Base-by-base conservation (phyloP, 2,329 filamentous ascomycete species). In the Trichoderma harzianum region DNA sequence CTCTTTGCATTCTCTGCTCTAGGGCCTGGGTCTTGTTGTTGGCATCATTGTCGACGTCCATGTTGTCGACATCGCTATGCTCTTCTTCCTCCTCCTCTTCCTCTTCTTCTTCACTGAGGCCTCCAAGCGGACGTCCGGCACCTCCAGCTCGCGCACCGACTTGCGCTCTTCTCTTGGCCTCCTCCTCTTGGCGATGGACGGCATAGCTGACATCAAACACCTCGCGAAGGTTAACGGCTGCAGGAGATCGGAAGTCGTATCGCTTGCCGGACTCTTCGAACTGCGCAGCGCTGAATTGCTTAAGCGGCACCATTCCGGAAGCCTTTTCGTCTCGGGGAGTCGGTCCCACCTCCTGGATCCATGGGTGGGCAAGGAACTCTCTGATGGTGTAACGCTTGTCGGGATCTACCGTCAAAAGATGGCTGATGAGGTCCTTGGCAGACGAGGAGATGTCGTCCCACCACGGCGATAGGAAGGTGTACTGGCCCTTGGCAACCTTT, bases 131-230 rank as follows among this genome's bases (percentile, higher is more conserved):
- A 74, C 74, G 86, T 1, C 78, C 90, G 83, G 78, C 91, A 80
- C 84, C 92, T 85, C 84, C 92, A 85, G 77, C 92, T 88, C 86
- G 95, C 86, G 83, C 89, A 85, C 88, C 88, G 76, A 95, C 88
- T 78, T 97, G 93, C 82, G 97, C 97, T 74, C 94, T 90, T 69
- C 94, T 91, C 84, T 98, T 98, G 77, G 90, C 91, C 82, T 98
- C 96, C 80, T 99, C 96, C 82, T 98, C 96, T 81, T 98, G 94
- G 61, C 96, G 88, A 80, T 98, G 96, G 10, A 99, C 96, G 10
- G 96, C 95, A 78, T 99, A 99, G n/a, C 94, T 92, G 63, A 99
- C 95, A 78, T 99, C 96, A 76, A 99, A 99, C 3, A 98, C 95
- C 82, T 99, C 96, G 72, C 96, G 93, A 14, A 99, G 85, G 79